Base-by-base conservation (phyloP, 495 filamentous ascomycete genomes). In the Xylaria cubensis region DNA sequence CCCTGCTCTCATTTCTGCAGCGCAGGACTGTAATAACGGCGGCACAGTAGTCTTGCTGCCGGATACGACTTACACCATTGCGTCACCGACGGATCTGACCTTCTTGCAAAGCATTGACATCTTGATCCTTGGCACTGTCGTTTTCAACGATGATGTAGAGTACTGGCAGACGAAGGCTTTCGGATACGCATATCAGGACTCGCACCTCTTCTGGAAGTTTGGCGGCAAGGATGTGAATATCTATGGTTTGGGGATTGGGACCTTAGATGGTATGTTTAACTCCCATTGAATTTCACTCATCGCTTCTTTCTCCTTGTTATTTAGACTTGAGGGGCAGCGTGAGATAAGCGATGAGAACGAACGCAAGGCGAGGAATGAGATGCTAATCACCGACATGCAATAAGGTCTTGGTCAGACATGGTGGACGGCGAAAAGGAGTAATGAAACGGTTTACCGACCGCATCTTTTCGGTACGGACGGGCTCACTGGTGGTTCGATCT, bases 151-250 rank as follows among this genome's bases (percentile, higher is more conserved):
- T 69, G 87, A 93, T 77, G 91, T 88, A 6, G 82, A 86, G 62
- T 92, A 92, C 82, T 92, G 91, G 90, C 86, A 92, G 75, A 82
- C 80, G 15, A 84, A 90, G 69, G 81, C 83, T 17, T 92, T 92
- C 83, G 78, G 79, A 26, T 88, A 90, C 29, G 78, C 75, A 64
- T 92, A 87, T 81, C 91, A 93, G 73, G 91, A 92, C 74, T 85
- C 88, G 0, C 89, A 88, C 0, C 89, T 89, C 4, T 92, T 92
- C 85, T 93, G 90, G 86, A 86, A 88, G 79, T 83, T 92, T 70
- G 90, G 90, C 44, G 91, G 91, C 24, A 81, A 86, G 24, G 90
- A 93, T 74, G 89, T 93, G 42, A 90, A 91, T 73, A 81, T 93
- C 58, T 93, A 91, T 69, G 90, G 90, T 4, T 84, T 84, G 34